Evolutionary conservation across 1,284 basidiomycete genomes (phyloP).

Genomic region (Abortiporus biennis): DNA sequence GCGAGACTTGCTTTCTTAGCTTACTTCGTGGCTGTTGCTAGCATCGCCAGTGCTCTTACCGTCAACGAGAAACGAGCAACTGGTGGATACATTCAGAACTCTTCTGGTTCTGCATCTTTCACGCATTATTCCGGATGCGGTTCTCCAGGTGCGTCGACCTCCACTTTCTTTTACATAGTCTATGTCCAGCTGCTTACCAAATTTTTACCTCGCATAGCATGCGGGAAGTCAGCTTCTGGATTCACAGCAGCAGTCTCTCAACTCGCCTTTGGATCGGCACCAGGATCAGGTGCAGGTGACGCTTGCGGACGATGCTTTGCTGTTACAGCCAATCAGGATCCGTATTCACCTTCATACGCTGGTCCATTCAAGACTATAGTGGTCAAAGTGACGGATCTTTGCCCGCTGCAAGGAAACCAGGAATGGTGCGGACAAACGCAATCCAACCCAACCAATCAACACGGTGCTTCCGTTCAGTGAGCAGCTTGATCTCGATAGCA

Average conservation of each 20-base stretch:
- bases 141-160: conserved; percentile 30
- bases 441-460: conserved; percentile 36
- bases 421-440: conserved; percentile 49
- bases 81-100: conserved; percentile 46
- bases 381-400: conserved; percentile 51
- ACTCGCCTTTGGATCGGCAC: conserved; percentile 44
- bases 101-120: conserved; percentile 48
- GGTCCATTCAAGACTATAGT: conserved; percentile 51
- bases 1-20: conserved; percentile 8
- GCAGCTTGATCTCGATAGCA: not conserved
- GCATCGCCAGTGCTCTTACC: conserved; percentile 13
- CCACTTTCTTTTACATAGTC: conserved; percentile 8
- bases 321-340: conserved; percentile 43
- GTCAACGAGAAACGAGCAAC: conserved; percentile 26
- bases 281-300: conserved; percentile 48
- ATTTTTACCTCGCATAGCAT: conserved; percentile 30
- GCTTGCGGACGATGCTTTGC: conserved; percentile 56
- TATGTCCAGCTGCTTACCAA: not conserved
- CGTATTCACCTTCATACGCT: conserved; percentile 42
- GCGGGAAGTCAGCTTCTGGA: conserved; percentile 42
- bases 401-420: conserved; percentile 42
- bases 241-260: conserved; percentile 53
- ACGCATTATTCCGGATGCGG: conserved; percentile 48
- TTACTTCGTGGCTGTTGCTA: conserved; percentile 14
- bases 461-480: conserved; percentile 36